These are phyloP conservation scores for Podila clonocystis DNA, from an alignment of 192 early-diverging fungal species.

Conservation along the genomic window DNA sequence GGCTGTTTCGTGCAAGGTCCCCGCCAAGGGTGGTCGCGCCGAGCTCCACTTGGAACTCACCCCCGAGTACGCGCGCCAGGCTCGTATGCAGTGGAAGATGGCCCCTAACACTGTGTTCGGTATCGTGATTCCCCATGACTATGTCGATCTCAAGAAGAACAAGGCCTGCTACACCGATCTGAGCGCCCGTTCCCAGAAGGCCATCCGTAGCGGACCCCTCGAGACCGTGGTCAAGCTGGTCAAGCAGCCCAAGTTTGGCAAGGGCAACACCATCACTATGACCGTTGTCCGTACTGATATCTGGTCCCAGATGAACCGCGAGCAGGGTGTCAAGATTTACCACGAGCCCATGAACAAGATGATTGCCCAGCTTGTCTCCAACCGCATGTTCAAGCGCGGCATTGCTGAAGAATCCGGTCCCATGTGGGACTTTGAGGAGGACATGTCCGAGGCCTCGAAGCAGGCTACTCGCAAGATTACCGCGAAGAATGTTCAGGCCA, in stretches of 20 bases:
- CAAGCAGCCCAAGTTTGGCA: conserved; percentile 24
- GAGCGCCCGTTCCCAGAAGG: conserved; percentile 6
- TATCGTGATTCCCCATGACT: conserved; percentile 36
- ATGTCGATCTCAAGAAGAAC: conserved; percentile 40
- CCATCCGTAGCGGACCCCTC: conserved; percentile 2
- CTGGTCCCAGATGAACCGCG: conserved; percentile 46
- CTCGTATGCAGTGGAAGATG: conserved; percentile 17
- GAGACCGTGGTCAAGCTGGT: conserved; percentile 46
- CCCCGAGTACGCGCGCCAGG: conserved; percentile 16
- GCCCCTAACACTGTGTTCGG: conserved; percentile 11
- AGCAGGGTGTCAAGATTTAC: conserved; percentile 20
- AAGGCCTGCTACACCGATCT: conserved; percentile 13
- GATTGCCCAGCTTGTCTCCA: not conserved
- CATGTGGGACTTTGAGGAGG: conserved; percentile 42
- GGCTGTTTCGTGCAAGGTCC: conserved; percentile 15
- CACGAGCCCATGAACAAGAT: conserved; percentile 20
- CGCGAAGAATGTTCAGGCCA: conserved; percentile 19
- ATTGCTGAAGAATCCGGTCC: conserved; percentile 32
- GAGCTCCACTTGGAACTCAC: conserved; percentile 20
- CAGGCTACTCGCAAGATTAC: not conserved
- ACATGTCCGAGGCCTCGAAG: conserved; percentile 12
- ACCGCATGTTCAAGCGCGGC: conserved; percentile 19
- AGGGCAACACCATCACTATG: conserved; percentile 15
- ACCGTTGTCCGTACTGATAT: conserved; percentile 23
- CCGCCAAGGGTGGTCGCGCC: not conserved